Evolutionary conservation across 768 basidiomycete genomes (phyloP).

Genomic region (Antrodiella citrinella): DNA sequence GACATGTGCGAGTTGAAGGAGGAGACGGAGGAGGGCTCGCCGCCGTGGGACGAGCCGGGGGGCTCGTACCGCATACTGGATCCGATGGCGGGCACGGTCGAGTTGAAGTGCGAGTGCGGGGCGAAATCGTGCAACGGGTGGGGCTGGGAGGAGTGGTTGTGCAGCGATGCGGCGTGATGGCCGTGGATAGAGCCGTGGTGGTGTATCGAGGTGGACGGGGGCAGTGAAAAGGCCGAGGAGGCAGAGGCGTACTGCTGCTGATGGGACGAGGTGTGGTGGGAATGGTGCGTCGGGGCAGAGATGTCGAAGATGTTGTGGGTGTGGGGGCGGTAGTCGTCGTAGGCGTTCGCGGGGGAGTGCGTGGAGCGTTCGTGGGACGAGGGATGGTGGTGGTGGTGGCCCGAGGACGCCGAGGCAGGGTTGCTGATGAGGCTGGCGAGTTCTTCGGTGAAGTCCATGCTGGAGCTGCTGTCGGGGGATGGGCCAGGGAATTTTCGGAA

Average conservation of each 20-base stretch:
- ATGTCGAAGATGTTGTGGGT: slow-evolving; percentile 60
- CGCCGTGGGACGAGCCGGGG: slow-evolving; percentile 15
- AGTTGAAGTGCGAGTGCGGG: slow-evolving; percentile 26
- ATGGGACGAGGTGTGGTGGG: slow-evolving; percentile 21
- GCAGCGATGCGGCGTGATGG: background rate
- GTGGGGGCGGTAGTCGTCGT: slow-evolving; percentile 25
- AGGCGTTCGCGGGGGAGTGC: slow-evolving; percentile 26
- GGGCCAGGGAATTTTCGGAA: slow-evolving; percentile 44
- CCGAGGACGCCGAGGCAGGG: slow-evolving; percentile 12
- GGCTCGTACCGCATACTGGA: slow-evolving; percentile 29
- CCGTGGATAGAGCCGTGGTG: slow-evolving; percentile 1
- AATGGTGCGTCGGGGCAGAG: slow-evolving; percentile 35
- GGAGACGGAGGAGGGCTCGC: slow-evolving; percentile 21
- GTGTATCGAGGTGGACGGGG: slow-evolving; percentile 3
- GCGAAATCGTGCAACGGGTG: slow-evolving; percentile 22
- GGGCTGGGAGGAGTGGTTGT: slow-evolving; percentile 16
- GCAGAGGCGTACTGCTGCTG: slow-evolving; percentile 22
- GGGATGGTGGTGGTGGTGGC: slow-evolving; percentile 10
- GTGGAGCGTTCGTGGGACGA: slow-evolving; percentile 36
- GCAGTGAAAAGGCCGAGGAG: slow-evolving; percentile 13
- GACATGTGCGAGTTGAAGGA: slow-evolving; percentile 22
- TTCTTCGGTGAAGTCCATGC: slow-evolving; percentile 61
- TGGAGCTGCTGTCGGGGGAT: slow-evolving; percentile 13
- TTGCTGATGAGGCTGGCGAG: slow-evolving; percentile 50
- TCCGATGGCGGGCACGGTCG: slow-evolving; percentile 26